A percentile compares a stretch with the other conserved stretches of the same genome.
These are phyloP conservation scores for Rhododendron kiyosumense DNA, from an alignment of 148 eudicot species.

Conservation along the genomic window DNA sequence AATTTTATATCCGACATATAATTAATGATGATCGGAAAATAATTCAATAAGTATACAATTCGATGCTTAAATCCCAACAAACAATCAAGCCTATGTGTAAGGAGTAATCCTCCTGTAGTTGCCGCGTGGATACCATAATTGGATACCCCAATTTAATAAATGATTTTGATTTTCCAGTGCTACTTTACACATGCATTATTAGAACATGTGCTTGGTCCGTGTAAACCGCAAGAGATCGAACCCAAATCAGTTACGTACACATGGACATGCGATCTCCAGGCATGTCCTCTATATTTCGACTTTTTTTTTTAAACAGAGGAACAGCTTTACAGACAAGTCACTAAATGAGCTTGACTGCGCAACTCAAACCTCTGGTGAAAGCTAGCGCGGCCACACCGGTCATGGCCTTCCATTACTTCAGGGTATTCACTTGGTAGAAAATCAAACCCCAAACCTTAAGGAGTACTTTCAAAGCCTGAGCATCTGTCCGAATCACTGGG, in stretches of 20 bases:
- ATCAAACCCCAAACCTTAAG: no score
- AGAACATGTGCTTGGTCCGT: not conserved
- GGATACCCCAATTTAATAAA: not conserved
- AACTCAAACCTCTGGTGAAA: no score
- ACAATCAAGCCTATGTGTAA: not conserved
- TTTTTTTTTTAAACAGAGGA: no score
- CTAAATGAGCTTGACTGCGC: rapidly evolving
- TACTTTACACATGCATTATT: not conserved
- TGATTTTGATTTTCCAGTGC: not conserved
- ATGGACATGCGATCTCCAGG: not conserved
- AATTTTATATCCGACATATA: no score
- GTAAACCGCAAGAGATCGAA: not conserved
- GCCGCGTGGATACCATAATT: not conserved
- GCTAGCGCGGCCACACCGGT: no score
- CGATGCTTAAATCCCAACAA: not conserved
- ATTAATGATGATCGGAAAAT: no score
- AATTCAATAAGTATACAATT: no score
- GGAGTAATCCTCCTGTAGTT: not conserved
- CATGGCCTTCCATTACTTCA: no score
- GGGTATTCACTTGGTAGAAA: no score
- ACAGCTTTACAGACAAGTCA: no score
- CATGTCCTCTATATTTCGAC: not conserved
- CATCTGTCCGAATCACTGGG: no score
- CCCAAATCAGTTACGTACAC: not conserved
- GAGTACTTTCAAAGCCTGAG: no score